These are phyloP conservation scores for Annona squamosa DNA, from an alignment of 164 flowering plant species.

Conservation along the genomic window DNA sequence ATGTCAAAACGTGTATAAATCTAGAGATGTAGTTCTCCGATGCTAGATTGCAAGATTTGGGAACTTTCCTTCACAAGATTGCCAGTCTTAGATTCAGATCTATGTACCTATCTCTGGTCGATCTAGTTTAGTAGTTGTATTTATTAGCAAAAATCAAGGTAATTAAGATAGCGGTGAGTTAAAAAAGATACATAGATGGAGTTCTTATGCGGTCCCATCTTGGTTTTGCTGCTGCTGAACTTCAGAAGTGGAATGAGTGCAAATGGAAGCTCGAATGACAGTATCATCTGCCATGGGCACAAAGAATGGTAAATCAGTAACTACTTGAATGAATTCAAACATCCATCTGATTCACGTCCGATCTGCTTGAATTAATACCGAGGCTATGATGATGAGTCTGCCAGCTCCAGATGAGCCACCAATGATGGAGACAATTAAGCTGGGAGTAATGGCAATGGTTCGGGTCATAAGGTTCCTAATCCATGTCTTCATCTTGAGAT, in stretches of 20 bases:
- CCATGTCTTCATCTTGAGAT: conserved; percentile 74
- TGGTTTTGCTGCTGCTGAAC: conserved; percentile 77
- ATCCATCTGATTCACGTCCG: too few relatives aligned
- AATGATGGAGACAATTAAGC: conserved; percentile 61
- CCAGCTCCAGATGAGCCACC: conserved; percentile 76
- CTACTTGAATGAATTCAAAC: too few relatives aligned
- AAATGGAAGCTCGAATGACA: conserved; percentile 77
- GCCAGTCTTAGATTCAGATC: too few relatives aligned
- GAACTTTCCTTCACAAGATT: too few relatives aligned
- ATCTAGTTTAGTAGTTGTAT: too few relatives aligned
- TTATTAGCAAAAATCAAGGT: too few relatives aligned
- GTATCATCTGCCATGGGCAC: conserved; percentile 61
- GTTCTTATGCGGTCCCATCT: conserved; percentile 93
- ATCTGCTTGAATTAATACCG: conserved; percentile 27
- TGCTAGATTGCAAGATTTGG: too few relatives aligned
- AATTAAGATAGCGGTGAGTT: too few relatives aligned
- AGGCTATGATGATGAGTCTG: conserved; percentile 66
- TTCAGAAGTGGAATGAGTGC: conserved; percentile 90
- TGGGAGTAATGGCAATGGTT: conserved; percentile 64
- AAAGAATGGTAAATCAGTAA: neutral
- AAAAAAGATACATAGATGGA: conserved; percentile 54
- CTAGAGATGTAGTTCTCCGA: neutral
- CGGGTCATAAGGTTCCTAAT: conserved; percentile 57
- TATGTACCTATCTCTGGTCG: too few relatives aligned
- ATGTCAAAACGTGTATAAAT: neutral